Conservation (phyloP, 495 filamentous ascomycete species). For the Pseudevernia furfuracea region DNA sequence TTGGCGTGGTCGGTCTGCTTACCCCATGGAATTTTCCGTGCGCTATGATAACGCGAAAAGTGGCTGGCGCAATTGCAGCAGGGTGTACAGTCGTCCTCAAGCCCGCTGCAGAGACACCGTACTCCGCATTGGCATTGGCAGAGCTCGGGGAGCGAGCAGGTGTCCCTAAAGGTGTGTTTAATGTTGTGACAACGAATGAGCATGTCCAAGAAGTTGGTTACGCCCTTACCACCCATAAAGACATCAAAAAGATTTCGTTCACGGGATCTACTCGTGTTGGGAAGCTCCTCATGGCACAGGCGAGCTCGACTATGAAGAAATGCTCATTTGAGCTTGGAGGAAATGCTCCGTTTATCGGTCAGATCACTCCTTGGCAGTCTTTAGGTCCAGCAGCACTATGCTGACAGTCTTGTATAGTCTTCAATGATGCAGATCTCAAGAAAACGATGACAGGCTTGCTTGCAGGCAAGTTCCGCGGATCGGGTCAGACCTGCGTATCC, state of each 20-base stretch:
- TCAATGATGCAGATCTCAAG: neutral
- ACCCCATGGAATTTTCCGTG: slow-evolving; percentile 38
- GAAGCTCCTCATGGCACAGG: slow-evolving; percentile 35
- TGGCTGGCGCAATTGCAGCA: slow-evolving; percentile 33
- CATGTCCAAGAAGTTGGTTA: slow-evolving; percentile 17
- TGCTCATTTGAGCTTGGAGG: slow-evolving; percentile 23
- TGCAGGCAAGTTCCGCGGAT: slow-evolving; percentile 17
- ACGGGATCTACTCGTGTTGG: slow-evolving; percentile 32
- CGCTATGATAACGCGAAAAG: slow-evolving; percentile 38
- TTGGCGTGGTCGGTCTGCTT: slow-evolving; percentile 32
- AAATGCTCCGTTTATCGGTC: slow-evolving; percentile 13
- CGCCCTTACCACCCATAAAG: slow-evolving; percentile 14
- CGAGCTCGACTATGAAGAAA: slow-evolving; percentile 22
- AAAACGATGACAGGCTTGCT: slow-evolving; percentile 21
- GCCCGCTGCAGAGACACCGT: slow-evolving; percentile 29
- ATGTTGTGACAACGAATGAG: slow-evolving; percentile 28
- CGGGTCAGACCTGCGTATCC: slow-evolving; percentile 13
- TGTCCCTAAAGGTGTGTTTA: slow-evolving; percentile 19
- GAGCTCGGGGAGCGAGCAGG: slow-evolving; percentile 21
- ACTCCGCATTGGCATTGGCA: slow-evolving; percentile 23
- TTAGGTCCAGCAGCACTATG: neutral
- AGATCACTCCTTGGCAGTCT: neutral
- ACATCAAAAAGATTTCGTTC: slow-evolving; percentile 46
- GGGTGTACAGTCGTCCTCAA: slow-evolving; percentile 32
- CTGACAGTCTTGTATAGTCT: neutral